These are phyloP conservation scores for Gossypium rotundifolium DNA, from an alignment of 345 rosid species.

Conservation along the genomic window DNA sequence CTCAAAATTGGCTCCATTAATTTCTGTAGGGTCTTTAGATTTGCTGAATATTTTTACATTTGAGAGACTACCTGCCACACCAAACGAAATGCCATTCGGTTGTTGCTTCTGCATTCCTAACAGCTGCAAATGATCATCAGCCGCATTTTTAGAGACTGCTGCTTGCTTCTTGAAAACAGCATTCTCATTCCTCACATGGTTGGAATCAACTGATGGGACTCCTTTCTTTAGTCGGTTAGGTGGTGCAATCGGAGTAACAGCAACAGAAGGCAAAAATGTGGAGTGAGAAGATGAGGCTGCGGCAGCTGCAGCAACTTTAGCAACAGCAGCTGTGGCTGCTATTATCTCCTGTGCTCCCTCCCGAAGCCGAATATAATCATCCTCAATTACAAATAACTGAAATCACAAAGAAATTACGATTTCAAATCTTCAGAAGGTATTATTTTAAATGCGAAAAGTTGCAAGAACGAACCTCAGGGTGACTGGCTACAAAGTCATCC, in stretches of 20 bases:
- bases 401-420: slow-evolving; percentile 31
- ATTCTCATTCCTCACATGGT: slow-evolving; percentile 16
- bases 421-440: slow-evolving; percentile 7
- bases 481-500: slow-evolving; percentile 79
- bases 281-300: slow-evolving; percentile 66
- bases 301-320: slow-evolving; percentile 88
- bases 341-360: neutral
- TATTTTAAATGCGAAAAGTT: neutral
- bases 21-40: slow-evolving; percentile 37
- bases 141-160: neutral
- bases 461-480: slow-evolving; percentile 54
- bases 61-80: slow-evolving; percentile 31
- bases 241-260: slow-evolving; percentile 94
- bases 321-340: slow-evolving; percentile 59
- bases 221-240: slow-evolving; percentile 52
- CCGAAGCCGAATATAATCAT: neutral
- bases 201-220: slow-evolving; percentile 33
- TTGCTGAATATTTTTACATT: slow-evolving; percentile 52
- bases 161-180: slow-evolving; percentile 8
- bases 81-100: slow-evolving; percentile 37
- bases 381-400: slow-evolving; percentile 37
- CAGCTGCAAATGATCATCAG: slow-evolving; percentile 14
- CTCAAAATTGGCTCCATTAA: slow-evolving; percentile 35
- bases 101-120: slow-evolving; percentile 23
- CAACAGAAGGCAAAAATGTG: slow-evolving; percentile 62